These are phyloP conservation scores for Gyrodon lividus DNA, from an alignment of 768 basidiomycete species.

Conservation along the genomic window DNA sequence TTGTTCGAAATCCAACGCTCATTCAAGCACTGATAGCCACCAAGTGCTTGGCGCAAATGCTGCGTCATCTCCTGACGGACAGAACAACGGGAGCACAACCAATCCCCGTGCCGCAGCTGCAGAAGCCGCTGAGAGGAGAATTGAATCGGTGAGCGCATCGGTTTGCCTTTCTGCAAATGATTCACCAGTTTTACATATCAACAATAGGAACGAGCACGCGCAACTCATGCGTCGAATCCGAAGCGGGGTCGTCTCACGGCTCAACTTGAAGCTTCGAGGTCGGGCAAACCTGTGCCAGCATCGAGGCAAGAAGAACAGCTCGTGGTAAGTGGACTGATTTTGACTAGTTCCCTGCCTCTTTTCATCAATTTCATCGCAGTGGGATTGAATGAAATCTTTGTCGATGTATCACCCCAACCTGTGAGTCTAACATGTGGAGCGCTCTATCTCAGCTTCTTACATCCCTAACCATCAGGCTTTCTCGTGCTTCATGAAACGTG, in stretches of 20 bases:
- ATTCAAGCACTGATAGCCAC: conserved; percentile 38
- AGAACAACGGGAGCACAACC: conserved; percentile 25
- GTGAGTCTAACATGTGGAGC: conserved; percentile 25
- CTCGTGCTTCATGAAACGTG: conserved; percentile 32
- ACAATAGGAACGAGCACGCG: conserved; percentile 41
- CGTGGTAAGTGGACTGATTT: conserved; percentile 41
- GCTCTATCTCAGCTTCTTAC: conserved; percentile 17
- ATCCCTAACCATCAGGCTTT: conserved; percentile 34
- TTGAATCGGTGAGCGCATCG: conserved; percentile 48
- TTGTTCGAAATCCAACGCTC: conserved; percentile 49
- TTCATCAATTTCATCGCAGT: conserved; percentile 36
- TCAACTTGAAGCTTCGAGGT: conserved; percentile 40
- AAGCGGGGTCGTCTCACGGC: conserved; percentile 44
- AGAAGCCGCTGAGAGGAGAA: conserved; percentile 60
- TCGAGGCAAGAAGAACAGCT: conserved; percentile 39
- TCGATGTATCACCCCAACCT: conserved; percentile 18
- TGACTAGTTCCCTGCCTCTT: conserved; percentile 19
- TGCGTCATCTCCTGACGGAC: conserved; percentile 22
- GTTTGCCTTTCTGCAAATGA: conserved; percentile 14
- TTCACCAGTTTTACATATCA: conserved; percentile 20
- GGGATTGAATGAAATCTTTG: conserved; percentile 38
- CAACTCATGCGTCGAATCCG: conserved; percentile 44
- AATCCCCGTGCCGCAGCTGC: conserved; percentile 57
- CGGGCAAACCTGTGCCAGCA: conserved; percentile 36
- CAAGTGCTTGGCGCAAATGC: conserved; percentile 47